Evolutionary conservation across 352 stramenopile genomes (phyloP).

Genomic region (Pythium apleroticum): DNA sequence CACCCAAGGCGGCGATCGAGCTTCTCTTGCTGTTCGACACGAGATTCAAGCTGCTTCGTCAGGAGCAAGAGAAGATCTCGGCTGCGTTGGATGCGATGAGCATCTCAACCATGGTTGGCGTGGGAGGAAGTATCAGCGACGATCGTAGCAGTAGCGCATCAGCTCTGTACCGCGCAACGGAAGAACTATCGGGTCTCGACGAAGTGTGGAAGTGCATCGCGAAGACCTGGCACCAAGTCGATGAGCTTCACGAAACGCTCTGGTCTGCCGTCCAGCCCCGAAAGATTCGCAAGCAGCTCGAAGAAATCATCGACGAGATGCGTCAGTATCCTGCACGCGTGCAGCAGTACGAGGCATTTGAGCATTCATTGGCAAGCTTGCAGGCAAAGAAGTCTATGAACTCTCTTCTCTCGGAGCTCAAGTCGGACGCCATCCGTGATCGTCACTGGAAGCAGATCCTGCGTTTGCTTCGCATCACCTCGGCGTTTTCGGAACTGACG

Average conservation of each 20-base stretch:
- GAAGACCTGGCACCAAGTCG: conserved; percentile 85
- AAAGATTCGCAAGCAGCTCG: conserved; percentile 95
- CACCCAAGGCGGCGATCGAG: conserved; percentile 74
- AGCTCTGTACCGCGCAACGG: conserved; percentile 72
- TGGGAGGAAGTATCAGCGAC: conserved; percentile 63
- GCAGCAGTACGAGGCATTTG: conserved; percentile 98
- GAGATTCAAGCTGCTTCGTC: conserved; percentile 75
- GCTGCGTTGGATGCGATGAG: conserved; percentile 96
- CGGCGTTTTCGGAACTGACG: conserved; percentile 94
- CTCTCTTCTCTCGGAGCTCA: conserved; percentile 95
- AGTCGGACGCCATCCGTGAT: conserved; percentile 98
- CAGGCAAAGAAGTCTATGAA: conserved; percentile 94
- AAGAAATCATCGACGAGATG: conserved; percentile 97
- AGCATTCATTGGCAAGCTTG: conserved; percentile 92
- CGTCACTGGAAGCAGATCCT: conserved; percentile 99
- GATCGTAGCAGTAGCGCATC: conserved; percentile 69
- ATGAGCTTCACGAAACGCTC: conserved; percentile 93
- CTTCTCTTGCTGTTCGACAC: conserved; percentile 84
- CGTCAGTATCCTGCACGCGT: conserved; percentile 95
- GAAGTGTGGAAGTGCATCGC: conserved; percentile 97
- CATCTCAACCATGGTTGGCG: conserved; percentile 60
- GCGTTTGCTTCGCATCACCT: conserved; percentile 91
- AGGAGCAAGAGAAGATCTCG: conserved; percentile 95
- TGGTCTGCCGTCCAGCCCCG: conserved; percentile 94
- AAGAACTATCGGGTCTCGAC: conserved; percentile 94